Conservation (phyloP, 169 alveolate species). For the Nephromyces sp. region DNA sequence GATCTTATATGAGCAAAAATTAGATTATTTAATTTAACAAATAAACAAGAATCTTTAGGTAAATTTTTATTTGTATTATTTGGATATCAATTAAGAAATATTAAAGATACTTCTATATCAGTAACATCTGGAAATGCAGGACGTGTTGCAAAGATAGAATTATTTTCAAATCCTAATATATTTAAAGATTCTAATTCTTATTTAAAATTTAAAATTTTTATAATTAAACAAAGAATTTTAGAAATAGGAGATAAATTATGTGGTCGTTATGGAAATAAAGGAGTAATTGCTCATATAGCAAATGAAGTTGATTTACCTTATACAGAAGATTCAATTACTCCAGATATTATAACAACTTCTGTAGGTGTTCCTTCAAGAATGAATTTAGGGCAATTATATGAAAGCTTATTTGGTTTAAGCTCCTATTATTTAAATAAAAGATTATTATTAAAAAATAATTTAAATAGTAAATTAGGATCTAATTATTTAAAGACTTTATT, state of each 20-base stretch:
- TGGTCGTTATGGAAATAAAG: constrained; percentile 16
- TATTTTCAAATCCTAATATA: neutral
- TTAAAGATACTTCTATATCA: constrained; percentile 12
- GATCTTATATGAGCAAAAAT: constrained; percentile 12
- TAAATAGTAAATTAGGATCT: constrained; percentile 17
- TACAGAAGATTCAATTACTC: neutral
- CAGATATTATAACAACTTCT: constrained; percentile 11
- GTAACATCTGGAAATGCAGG: constrained; percentile 13
- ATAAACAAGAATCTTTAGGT: neutral
- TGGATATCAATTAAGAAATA: constrained; percentile 12
- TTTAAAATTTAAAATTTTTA: constrained; percentile 10
- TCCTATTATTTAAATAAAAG: constrained; percentile 14
- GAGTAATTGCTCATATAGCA: constrained; percentile 11
- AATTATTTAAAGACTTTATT: constrained; percentile 27
- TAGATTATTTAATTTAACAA: neutral
- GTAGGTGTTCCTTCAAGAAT: neutral
- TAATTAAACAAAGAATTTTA: constrained; percentile 14
- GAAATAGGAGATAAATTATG: constrained; percentile 22
- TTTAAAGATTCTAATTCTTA: neutral
- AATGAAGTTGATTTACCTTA: constrained; percentile 1
- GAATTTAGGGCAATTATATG: constrained; percentile 10
- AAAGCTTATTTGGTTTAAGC: constrained; percentile 4
- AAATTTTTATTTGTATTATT: constrained; percentile 6
- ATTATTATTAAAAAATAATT: neutral
- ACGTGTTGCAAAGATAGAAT: constrained; percentile 7